Conservation (phyloP, 2,329 filamentous ascomycete genomes). For the Aspergillus texensis region DNA sequence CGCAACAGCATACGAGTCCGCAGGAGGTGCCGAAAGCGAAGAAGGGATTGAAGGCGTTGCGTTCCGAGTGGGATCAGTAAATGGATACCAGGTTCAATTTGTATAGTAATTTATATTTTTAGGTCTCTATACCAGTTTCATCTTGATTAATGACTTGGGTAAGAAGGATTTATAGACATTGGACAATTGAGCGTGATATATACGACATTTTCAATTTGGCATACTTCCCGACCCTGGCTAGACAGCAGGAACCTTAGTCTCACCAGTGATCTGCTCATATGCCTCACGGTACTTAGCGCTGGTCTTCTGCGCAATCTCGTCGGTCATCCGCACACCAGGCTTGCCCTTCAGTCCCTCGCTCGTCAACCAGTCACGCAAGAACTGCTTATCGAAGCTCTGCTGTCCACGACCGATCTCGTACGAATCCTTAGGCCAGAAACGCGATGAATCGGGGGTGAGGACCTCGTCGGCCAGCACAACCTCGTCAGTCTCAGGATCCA, state of each 20-base stretch:
- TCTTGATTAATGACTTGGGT: not conserved
- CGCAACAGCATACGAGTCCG: slow-evolving; percentile 16
- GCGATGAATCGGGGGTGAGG: slow-evolving; percentile 77
- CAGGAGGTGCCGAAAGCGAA: slow-evolving; percentile 27
- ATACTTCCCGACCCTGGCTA: not conserved
- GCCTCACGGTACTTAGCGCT: slow-evolving; percentile 74
- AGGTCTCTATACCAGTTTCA: slow-evolving; percentile 4
- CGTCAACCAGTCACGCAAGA: slow-evolving; percentile 79
- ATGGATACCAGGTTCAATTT: slow-evolving; percentile 13
- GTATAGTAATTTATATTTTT: slow-evolving; percentile 16
- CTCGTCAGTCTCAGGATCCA: slow-evolving; percentile 65
- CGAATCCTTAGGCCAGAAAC: slow-evolving; percentile 79
- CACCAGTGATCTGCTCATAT: slow-evolving; percentile 69
- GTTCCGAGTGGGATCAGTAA: slow-evolving; percentile 37
- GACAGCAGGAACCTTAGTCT: slow-evolving; percentile 36
- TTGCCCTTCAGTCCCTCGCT: slow-evolving; percentile 73
- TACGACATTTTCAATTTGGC: not conserved
- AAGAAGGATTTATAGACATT: not conserved
- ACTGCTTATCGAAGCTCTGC: slow-evolving; percentile 88
- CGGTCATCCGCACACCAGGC: slow-evolving; percentile 70
- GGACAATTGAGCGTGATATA: not conserved
- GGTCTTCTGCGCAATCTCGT: slow-evolving; percentile 70
- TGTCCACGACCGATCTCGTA: slow-evolving; percentile 76
- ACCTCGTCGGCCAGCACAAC: slow-evolving; percentile 83
- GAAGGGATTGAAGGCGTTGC: slow-evolving; percentile 37